Evolutionary conservation across 139 green algal species (phyloP), one percentile per base, ranked within the genome.

Genomic region (Klebsormidium nitens): DNA sequence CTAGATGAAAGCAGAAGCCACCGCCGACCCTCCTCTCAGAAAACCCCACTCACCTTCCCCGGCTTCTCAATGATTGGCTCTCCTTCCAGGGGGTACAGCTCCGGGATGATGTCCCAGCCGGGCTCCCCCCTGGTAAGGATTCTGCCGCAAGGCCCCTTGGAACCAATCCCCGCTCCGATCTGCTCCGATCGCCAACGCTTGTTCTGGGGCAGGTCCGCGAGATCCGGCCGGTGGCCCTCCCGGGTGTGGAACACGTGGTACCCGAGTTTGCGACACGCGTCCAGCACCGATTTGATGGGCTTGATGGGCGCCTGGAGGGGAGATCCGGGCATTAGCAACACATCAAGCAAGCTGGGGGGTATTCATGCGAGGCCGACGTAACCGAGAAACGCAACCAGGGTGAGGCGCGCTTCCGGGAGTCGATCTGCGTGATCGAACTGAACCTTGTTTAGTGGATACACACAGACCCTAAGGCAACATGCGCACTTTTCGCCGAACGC

Each of bases 1-100:
- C n/a, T n/a, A n/a, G n/a, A n/a, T n/a, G n/a, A n/a, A n/a, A n/a
- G n/a, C n/a, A n/a, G n/a, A n/a, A n/a, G n/a, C n/a, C n/a, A n/a
- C n/a, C n/a, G n/a, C n/a, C n/a, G n/a, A n/a, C n/a, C n/a, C n/a
- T n/a, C n/a, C n/a, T n/a, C n/a, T n/a, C n/a, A n/a, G n/a, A n/a
- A n/a, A n/a, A n/a, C n/a, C n/a, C 19, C 59, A n/a, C 36, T 74
- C 26, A 72, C 85, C 71, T 90, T 90, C 55, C 85, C 85, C 0
- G 85, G 85, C 71, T 90, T 90, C 67, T 90, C 85, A 28, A 90
- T 82, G 37, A 90, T 40, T 0, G 67, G 19, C 62, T 90, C 85
- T 0, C 72, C 78, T 2, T 32, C 5, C 2, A 76, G 1, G 1
- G 85, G 83, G 2, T 76, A 69, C 68, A 89, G 64, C 79, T 89